Evolutionary conservation across 129 eudicot genomes (phyloP).

Genomic region (Tanacetum coccineum): DNA sequence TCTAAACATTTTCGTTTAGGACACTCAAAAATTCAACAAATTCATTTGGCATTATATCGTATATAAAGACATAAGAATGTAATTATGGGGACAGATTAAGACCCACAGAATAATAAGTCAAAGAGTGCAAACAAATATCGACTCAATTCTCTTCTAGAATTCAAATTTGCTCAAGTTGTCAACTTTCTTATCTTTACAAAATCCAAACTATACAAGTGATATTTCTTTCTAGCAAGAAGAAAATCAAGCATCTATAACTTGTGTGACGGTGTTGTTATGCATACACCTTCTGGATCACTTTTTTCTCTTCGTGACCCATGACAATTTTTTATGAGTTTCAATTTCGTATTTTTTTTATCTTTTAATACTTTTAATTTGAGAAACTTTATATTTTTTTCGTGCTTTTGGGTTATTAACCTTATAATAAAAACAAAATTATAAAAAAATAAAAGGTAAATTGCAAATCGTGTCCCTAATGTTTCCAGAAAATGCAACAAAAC

Average conservation of each 20-base stretch:
- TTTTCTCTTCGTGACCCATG: too few relatives aligned
- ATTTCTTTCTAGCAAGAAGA: constrained; percentile 22
- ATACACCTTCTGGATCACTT: too few relatives aligned
- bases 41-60: constrained; percentile 1
- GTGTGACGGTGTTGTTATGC: too few relatives aligned
- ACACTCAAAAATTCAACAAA: not conserved
- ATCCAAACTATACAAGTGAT: constrained; percentile 3
- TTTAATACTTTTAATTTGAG: too few relatives aligned
- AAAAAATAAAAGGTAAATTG: too few relatives aligned
- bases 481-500: too few relatives aligned
- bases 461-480: too few relatives aligned
- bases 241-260: constrained; percentile 15
- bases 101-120: constrained; percentile 8
- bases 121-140: constrained; percentile 22
- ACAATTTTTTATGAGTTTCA: too few relatives aligned
- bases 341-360: too few relatives aligned
- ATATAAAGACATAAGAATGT: not conserved
- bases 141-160: constrained; percentile 22
- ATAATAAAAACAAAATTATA: too few relatives aligned
- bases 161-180: constrained; percentile 12
- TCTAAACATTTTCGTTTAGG: not conserved
- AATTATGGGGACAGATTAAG: constrained; percentile 4
- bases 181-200: constrained; percentile 25
- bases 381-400: too few relatives aligned
- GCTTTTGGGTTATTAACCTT: too few relatives aligned